phyloP scores from a whole-genome alignment of 2,329 filamentous ascomycete genomes.

The Xylaria sp. region DNA sequence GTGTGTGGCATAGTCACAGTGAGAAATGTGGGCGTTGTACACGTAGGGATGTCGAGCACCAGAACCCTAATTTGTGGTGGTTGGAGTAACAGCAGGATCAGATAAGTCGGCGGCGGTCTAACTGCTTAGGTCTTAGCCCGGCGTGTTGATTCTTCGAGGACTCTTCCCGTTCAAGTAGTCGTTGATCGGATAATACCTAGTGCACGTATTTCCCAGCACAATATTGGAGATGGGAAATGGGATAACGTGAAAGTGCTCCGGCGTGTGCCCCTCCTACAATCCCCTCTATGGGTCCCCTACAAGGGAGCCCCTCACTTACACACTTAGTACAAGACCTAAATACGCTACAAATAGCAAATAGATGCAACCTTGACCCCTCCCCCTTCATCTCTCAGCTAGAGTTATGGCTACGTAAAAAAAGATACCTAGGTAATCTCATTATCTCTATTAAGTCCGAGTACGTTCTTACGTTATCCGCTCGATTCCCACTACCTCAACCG shows the following conservation, averaged over 20 bases:
- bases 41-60: constrained; percentile 15
- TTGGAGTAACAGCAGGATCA: not conserved
- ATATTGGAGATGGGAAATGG: constrained; percentile 10
- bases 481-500: constrained; percentile 13
- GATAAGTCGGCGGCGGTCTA: constrained; percentile 5
- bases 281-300: constrained; percentile 18
- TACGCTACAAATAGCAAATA: not conserved
- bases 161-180: not conserved
- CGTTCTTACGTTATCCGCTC: constrained; percentile 23
- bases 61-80: constrained; percentile 4
- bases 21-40: constrained; percentile 25
- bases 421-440: not conserved
- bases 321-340: not conserved
- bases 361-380: constrained; percentile 25
- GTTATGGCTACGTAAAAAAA: not conserved
- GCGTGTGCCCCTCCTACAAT: constrained; percentile 16
- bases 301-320: constrained; percentile 9
- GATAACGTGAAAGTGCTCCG: constrained; percentile 7
- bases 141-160: not conserved
- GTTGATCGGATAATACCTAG: constrained; percentile 9
- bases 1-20: constrained; percentile 7
- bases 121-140: constrained; percentile 9
- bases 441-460: constrained; percentile 10
- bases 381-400: constrained; percentile 17
- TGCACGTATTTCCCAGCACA: constrained; percentile 8